These are phyloP conservation scores for Sabuloglossum arenarium DNA, from an alignment of 495 filamentous ascomycete genomes.

Conservation along the genomic window DNA sequence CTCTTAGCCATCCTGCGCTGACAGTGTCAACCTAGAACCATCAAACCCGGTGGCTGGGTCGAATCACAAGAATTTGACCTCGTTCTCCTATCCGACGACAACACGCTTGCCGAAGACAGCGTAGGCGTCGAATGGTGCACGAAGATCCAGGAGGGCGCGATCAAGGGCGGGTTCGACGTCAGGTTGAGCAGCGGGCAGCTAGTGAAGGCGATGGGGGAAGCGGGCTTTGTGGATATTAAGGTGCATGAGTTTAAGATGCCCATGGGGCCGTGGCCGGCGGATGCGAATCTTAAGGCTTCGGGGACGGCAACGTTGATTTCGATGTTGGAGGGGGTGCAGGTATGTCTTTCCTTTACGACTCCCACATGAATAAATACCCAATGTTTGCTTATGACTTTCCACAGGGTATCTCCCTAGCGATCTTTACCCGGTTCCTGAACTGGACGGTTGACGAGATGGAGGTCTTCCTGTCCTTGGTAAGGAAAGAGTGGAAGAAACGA, in stretches of 20 bases:
- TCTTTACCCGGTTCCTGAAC: slow-evolving; percentile 11
- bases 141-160: neutral
- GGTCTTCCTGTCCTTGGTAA: neutral
- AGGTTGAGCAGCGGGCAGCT: slow-evolving; percentile 5
- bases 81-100: slow-evolving; percentile 29
- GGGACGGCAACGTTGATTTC: slow-evolving; percentile 16
- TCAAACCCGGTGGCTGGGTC: slow-evolving; percentile 37
- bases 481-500: neutral
- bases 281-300: neutral
- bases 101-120: slow-evolving; percentile 20
- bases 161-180: neutral
- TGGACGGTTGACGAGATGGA: slow-evolving; percentile 17
- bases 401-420: slow-evolving; percentile 5
- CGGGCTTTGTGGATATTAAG: slow-evolving; percentile 32
- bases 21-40: slow-evolving; percentile 21
- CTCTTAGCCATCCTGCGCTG: too few species aligned
- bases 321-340: slow-evolving; percentile 18
- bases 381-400: too few species aligned
- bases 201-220: slow-evolving; percentile 24
- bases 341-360: too few species aligned
- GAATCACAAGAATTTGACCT: slow-evolving; percentile 37
- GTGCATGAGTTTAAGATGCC: slow-evolving; percentile 12
- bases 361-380: too few species aligned
- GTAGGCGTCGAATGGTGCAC: slow-evolving; percentile 11
- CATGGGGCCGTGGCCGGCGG: neutral